Percentiles rank a stretch among this genome's conserved stretches.
These are phyloP conservation scores for Pichia exigua DNA, from an alignment of 805 yeast genomes.

Conservation along the genomic window DNA sequence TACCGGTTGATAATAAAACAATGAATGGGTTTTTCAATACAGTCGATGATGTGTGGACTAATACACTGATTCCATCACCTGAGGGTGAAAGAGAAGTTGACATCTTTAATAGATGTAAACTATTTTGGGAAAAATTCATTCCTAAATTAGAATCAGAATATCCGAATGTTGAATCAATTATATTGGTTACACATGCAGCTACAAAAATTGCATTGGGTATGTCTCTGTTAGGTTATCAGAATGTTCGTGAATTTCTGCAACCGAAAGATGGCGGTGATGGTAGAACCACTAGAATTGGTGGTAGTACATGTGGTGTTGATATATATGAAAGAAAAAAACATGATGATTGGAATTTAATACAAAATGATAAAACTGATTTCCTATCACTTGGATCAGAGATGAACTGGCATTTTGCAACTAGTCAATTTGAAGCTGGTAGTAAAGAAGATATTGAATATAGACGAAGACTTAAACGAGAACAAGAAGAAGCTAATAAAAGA, in stretches of 20 bases:
- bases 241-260: conserved; percentile 46
- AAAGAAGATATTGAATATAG: conserved; percentile 72
- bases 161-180: conserved; percentile 54
- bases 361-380: conserved; percentile 71
- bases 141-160: conserved; percentile 45
- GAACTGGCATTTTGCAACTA: conserved; percentile 78
- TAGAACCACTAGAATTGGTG: conserved; percentile 37
- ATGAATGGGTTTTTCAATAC: conserved; percentile 48
- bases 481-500: conserved; percentile 10
- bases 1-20: conserved; percentile 47
- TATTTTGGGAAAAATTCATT: conserved; percentile 50
- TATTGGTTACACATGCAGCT: conserved; percentile 91
- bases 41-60: conserved; percentile 39
- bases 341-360: conserved; percentile 48
- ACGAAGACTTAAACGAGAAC: conserved; percentile 19
- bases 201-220: conserved; percentile 83
- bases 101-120: conserved; percentile 53
- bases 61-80: conserved; percentile 48
- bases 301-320: conserved; percentile 84
- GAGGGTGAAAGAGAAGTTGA: conserved; percentile 71
- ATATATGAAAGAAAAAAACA: conserved; percentile 33
- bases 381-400: conserved; percentile 78
- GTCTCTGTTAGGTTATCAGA: conserved; percentile 49
- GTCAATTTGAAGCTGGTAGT: conserved; percentile 76
- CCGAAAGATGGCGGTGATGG: conserved; percentile 34